Evolutionary conservation across 192 early-diverging fungal species (phyloP).

Genomic region (Phlyctochytrium planicorne): DNA sequence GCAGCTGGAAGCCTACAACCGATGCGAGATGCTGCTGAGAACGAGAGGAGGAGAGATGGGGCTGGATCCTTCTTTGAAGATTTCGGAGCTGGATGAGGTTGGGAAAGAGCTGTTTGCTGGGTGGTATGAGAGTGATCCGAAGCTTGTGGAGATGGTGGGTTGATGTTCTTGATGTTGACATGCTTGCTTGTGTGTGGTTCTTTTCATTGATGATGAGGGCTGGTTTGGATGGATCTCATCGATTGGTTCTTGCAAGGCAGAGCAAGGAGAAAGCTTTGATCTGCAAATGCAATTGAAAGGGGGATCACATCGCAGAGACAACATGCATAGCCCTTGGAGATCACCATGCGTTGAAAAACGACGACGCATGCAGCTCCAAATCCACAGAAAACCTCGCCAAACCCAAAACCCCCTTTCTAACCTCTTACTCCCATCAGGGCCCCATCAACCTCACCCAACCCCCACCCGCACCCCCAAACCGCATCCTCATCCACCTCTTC

Average conservation of each 20-base stretch:
- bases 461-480: constrained; percentile 53
- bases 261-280: background rate
- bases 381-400: background rate
- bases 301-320: no score
- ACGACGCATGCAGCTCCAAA: background rate
- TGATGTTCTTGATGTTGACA: no score
- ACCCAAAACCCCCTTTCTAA: constrained; percentile 8
- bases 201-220: no score
- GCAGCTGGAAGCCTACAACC: background rate
- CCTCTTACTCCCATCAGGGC: constrained; percentile 11
- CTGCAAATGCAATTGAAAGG: no score
- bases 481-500: constrained; percentile 64
- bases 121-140: no score
- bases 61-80: background rate
- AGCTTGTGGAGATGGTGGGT: no score
- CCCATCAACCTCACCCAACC: no score
- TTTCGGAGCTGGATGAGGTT: constrained; percentile 5
- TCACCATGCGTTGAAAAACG: background rate
- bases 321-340: no score
- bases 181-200: no score
- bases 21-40: background rate
- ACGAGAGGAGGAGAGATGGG: background rate
- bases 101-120: constrained; percentile 17
- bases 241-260: background rate
- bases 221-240: no score